Conservation (phyloP, 2,329 filamentous ascomycete species). For the Aspergillus sp. region DNA sequence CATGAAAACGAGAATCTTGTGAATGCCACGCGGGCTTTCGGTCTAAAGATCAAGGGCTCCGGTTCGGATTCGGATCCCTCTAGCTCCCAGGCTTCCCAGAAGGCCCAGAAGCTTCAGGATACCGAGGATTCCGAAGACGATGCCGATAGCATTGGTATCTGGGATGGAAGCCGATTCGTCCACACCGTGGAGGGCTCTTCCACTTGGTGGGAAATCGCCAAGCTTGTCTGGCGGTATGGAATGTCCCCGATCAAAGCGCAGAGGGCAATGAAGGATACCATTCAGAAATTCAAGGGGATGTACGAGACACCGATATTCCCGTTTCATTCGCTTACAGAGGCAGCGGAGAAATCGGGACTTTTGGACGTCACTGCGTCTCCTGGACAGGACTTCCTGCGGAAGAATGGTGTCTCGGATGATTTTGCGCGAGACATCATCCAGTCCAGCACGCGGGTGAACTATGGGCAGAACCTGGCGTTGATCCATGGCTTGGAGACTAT, state of each 20-base stretch:
- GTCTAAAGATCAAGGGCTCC: constrained; percentile 50
- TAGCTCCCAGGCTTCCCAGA: too few relatives aligned
- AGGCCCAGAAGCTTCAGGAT: constrained; percentile 11
- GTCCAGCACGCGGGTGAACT: constrained; percentile 86
- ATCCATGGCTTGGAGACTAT: constrained; percentile 88
- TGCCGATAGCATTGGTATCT: constrained; percentile 60
- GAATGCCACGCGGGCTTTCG: constrained; percentile 62
- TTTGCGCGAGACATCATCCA: constrained; percentile 81
- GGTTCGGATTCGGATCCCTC: constrained; percentile 32
- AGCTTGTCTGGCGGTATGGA: constrained; percentile 80
- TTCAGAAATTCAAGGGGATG: constrained; percentile 66
- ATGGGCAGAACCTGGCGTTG: constrained; percentile 75
- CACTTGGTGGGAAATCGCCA: constrained; percentile 71
- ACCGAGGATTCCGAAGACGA: constrained; percentile 10
- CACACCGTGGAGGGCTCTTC: constrained; percentile 54
- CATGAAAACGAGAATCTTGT: constrained; percentile 73
- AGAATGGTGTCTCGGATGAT: constrained; percentile 56
- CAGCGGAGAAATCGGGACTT: constrained; percentile 60
- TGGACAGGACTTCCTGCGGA: constrained; percentile 62
- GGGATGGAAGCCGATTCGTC: constrained; percentile 71
- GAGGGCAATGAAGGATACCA: constrained; percentile 60
- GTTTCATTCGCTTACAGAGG: constrained; percentile 65
- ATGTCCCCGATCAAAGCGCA: constrained; percentile 65
- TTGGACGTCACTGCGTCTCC: constrained; percentile 58
- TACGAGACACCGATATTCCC: constrained; percentile 80